Conservation (phyloP, 306 rosid species). For the Aeschynomene evenia region DNA sequence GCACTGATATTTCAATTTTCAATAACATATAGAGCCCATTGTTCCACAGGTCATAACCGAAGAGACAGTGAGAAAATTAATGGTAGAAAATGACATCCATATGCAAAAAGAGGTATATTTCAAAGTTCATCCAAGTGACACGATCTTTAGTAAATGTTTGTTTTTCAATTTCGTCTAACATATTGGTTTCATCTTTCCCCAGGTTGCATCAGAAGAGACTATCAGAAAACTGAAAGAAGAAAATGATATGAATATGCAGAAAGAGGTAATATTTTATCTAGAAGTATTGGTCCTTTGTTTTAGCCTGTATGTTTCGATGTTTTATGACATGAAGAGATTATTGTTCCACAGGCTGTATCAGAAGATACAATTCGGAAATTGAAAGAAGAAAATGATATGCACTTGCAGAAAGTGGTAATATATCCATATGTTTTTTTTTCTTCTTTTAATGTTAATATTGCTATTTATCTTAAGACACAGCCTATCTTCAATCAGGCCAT, state of each 20-base stretch:
- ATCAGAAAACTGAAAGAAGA: slow-evolving; percentile 40
- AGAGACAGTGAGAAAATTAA: slow-evolving; percentile 35
- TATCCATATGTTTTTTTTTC: slow-evolving; percentile 9
- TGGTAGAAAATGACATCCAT: slow-evolving; percentile 39
- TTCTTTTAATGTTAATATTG: not conserved
- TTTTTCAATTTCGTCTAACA: not conserved
- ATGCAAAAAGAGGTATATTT: slow-evolving; percentile 50
- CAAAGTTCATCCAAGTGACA: slow-evolving; percentile 15
- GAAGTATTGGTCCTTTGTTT: slow-evolving; percentile 9
- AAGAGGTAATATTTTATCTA: slow-evolving; percentile 40
- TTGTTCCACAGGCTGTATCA: slow-evolving; percentile 33
- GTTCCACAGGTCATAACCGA: slow-evolving; percentile 41
- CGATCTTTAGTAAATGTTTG: not conserved
- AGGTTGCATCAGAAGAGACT: slow-evolving; percentile 41
- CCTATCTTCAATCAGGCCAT: slow-evolving; percentile 26
- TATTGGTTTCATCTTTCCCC: slow-evolving; percentile 19
- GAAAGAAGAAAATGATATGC: slow-evolving; percentile 38
- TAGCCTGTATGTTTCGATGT: not conserved
- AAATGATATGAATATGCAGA: slow-evolving; percentile 36
- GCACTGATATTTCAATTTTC: not conserved
- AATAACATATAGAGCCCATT: not conserved
- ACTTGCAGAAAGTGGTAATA: slow-evolving; percentile 45
- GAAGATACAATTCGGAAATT: slow-evolving; percentile 45
- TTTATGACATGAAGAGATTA: slow-evolving; percentile 17
- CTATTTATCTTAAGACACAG: not conserved